phyloP scores from a whole-genome alignment of 768 basidiomycete genomes.

The Suillus alpinus region DNA sequence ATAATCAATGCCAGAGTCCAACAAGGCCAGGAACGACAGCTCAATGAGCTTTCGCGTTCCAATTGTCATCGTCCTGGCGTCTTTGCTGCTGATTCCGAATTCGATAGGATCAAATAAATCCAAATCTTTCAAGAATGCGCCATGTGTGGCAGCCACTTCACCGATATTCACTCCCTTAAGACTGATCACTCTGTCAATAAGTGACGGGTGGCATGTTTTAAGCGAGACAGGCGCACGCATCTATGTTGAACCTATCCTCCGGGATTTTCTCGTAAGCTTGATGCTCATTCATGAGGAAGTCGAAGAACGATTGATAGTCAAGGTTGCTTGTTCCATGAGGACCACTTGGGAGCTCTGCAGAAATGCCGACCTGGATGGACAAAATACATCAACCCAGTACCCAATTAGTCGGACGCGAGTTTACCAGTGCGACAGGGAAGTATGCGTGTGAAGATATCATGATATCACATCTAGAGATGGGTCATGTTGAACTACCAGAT shows the following conservation, averaged over 20 bases:
- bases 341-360: conserved; percentile 11
- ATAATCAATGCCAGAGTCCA: conserved; percentile 48
- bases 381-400: not conserved
- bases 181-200: not conserved
- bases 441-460: not conserved
- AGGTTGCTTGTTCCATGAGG: conserved; percentile 3
- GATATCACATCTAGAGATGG: not conserved
- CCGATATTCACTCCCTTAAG: not conserved
- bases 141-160: not conserved
- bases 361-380: conserved; percentile 9
- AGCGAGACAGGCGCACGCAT: not conserved
- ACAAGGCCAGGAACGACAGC: conserved; percentile 37
- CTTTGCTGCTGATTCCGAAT: conserved; percentile 32
- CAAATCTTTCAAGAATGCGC: conserved; percentile 25
- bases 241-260: conserved; percentile 11
- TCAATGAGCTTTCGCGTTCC: conserved; percentile 38
- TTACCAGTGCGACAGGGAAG: not conserved
- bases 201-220: not conserved
- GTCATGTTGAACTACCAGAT: not conserved
- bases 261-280: conserved; percentile 15
- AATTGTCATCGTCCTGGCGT: conserved; percentile 30
- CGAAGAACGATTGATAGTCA: conserved; percentile 11
- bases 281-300: conserved; percentile 9
- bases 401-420: not conserved
- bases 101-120: conserved; percentile 34